Conservation (phyloP, 2,329 filamentous ascomycete species). For the Aspergillus pseudotamarii region DNA sequence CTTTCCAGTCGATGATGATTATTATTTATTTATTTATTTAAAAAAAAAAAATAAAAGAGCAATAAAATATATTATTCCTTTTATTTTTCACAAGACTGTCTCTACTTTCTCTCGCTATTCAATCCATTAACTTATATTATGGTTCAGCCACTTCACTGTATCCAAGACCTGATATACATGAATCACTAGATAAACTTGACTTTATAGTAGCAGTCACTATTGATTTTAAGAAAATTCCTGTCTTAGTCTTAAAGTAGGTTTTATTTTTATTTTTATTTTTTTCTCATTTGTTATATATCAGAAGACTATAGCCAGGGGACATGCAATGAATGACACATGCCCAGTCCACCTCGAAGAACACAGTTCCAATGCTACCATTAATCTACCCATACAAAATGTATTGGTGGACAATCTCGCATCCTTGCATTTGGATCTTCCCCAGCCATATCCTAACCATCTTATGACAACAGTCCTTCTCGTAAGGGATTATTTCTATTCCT, state of each 20-base stretch:
- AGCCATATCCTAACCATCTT: background rate
- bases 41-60: too few relatives aligned
- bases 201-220: background rate
- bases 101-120: background rate
- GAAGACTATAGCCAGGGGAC: background rate
- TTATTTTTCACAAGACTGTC: background rate
- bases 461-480: background rate
- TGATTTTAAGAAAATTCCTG: background rate
- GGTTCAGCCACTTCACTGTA: background rate
- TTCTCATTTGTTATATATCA: background rate
- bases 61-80: too few relatives aligned
- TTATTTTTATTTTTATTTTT: background rate
- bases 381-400: background rate
- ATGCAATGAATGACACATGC: background rate
- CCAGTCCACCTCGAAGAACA: background rate
- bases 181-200: background rate
- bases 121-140: background rate
- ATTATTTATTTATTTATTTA: too few relatives aligned
- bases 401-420: background rate
- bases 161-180: background rate
- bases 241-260: too few relatives aligned
- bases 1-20: too few relatives aligned
- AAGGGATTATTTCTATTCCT: background rate
- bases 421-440: background rate
- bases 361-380: background rate